Conservation (phyloP, 352 stramenopile species). For the Phytophthora syringae region DNA sequence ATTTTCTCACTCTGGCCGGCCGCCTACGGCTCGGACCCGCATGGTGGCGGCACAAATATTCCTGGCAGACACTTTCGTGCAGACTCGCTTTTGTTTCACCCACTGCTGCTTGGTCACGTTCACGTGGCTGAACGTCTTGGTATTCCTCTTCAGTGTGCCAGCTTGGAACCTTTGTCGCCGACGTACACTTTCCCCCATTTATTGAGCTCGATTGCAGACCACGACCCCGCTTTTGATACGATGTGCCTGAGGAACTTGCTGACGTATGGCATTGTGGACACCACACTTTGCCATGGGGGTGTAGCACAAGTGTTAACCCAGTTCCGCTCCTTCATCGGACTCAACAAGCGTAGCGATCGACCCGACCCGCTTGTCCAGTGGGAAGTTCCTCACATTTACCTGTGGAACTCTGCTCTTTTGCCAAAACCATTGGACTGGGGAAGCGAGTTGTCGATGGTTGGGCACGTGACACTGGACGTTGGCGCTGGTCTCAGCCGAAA, state of each 20-base stretch:
- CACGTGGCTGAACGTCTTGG: constrained; percentile 50
- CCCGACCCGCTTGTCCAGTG: constrained; percentile 31
- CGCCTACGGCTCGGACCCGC: constrained; percentile 41
- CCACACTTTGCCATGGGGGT: constrained; percentile 33
- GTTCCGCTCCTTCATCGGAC: constrained; percentile 43
- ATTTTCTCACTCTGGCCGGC: constrained; percentile 43
- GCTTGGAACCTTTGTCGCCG: constrained; percentile 35
- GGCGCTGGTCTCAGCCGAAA: constrained; percentile 13
- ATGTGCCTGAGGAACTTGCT: constrained; percentile 38
- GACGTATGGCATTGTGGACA: constrained; percentile 31
- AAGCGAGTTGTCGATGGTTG: constrained; percentile 39
- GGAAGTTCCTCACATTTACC: constrained; percentile 50
- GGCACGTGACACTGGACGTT: constrained; percentile 32
- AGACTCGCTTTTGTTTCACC: constrained; percentile 43
- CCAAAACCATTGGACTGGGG: constrained; percentile 50
- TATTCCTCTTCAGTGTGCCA: constrained; percentile 46
- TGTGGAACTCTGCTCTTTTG: constrained; percentile 44
- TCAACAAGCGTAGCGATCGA: constrained; percentile 22
- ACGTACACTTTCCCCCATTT: constrained; percentile 44
- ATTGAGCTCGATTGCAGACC: constrained; percentile 23
- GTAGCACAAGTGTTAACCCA: constrained; percentile 36
- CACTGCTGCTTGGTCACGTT: constrained; percentile 41
- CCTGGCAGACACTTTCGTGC: constrained; percentile 41
- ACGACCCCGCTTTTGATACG: constrained; percentile 21
- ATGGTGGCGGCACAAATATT: constrained; percentile 18